Conservation (phyloP, 495 filamentous ascomycete species). For the Evernia prunastri region DNA sequence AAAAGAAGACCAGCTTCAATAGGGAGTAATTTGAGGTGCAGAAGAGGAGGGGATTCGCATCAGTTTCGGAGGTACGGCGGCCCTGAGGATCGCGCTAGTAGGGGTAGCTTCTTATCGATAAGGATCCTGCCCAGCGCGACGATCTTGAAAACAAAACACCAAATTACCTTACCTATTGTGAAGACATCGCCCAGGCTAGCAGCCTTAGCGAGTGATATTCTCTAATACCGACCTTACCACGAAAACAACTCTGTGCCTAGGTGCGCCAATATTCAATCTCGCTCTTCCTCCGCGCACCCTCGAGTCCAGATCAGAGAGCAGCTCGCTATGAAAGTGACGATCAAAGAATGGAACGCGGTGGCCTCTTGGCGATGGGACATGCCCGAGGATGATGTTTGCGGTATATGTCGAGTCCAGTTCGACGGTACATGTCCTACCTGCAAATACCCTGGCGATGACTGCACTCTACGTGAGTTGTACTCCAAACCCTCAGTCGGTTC, state of each 20-base stretch:
- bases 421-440: slow-evolving; percentile 96
- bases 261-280: no score
- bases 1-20: background rate
- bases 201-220: background rate
- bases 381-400: slow-evolving; percentile 95
- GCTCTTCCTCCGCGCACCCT: background rate
- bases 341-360: slow-evolving; percentile 87
- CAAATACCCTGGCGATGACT: slow-evolving; percentile 97
- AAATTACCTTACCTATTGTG: no score
- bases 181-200: background rate
- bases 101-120: slow-evolving; percentile 12
- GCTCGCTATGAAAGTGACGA: slow-evolving; percentile 84
- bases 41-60: background rate
- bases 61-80: background rate
- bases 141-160: background rate
- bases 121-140: background rate
- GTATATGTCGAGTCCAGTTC: slow-evolving; percentile 96
- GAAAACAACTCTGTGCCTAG: no score
- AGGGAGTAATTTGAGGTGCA: background rate
- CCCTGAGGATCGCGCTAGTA: background rate
- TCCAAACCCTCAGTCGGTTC: background rate
- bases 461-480: slow-evolving; percentile 63
- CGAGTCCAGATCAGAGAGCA: background rate
- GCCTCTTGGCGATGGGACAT: slow-evolving; percentile 98
- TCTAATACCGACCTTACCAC: no score